Evolutionary conservation across 2,329 filamentous ascomycete species (phyloP), one percentile per base, ranked within the genome.

Genomic region (Sporothrix protearum): DNA sequence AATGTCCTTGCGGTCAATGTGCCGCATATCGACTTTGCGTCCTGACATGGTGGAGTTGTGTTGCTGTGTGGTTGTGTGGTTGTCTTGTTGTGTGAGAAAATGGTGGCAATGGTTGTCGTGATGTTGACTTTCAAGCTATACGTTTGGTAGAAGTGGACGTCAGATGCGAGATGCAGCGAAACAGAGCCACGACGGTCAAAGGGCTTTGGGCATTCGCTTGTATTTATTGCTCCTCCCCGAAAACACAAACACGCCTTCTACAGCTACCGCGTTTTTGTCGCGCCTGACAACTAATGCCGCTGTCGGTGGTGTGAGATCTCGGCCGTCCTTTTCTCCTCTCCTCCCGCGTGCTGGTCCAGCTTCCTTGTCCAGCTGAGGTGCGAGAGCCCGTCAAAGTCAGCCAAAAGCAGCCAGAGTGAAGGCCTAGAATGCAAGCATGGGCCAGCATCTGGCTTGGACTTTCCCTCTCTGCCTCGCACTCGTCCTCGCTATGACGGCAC

Each of bases 1-100:
- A 6, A 94, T 83, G 55, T 90, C 87, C 79, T 89, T 88, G 59
- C 91, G 88, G 79, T 91, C 87, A 75, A 93, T 85, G 76, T 92
- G 90, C 78, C 89, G 83, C 73, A 73, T 73, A 14, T 74, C 73
- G 12, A 75, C 71, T 3, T 66, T 71, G 5, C 74, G 70, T 28
- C 72, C 74, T 10, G 67, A 4, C 72, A 73, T 75, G 12, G 39
- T 71, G 61, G 5, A 7, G 16, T 3, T 19, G n/a, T n/a, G n/a
- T n/a, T n/a, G n/a, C n/a, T 57, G 49, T 39, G n/a, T 12, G 28
- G 14, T n/a, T n/a, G n/a, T n/a, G n/a, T n/a, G n/a, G n/a, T n/a
- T n/a, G n/a, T n/a, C n/a, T n/a, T n/a, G n/a, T n/a, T 25, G 49
- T 12, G 28, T 3, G 8, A 36, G 33, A 36, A 36, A 8, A 3